Base-by-base conservation (phyloP, 164 flowering plant species). In the Malania oleifera region DNA sequence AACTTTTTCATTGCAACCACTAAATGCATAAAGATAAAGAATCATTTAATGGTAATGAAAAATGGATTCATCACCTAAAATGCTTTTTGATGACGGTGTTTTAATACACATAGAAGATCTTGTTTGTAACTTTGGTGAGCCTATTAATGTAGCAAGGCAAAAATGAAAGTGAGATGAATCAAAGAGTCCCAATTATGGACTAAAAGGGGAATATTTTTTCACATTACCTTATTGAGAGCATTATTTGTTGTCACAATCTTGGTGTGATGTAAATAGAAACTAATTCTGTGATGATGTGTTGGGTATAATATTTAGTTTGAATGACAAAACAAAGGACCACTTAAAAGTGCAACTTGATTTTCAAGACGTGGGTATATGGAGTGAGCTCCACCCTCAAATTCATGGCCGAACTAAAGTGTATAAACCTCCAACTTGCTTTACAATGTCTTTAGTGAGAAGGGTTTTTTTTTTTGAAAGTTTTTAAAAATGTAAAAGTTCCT, bases 261-360 rank as follows among this genome's bases (percentile, higher is more conserved):
- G 74, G 66, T 61, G 64, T 70, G 0, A 70, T 70, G 69, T 65
- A 64, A 20, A 56, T 57, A 5, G 67, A 63, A 37, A 63, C 63
- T 14, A 58, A 68, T 53, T 68, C 7, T 63, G 41, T 40, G 67
- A 69, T 7, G 59, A 25, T 56, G 7, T 69, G 5, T 0, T 69
- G 5, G 45, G 35, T 0, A 69, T 52, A 0, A 10, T 69, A 2
- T 45, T 69, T 52, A 19, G 43, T 49, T 15, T 69, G n/a, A 24
- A 64, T 5, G 65, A 57, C 9, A 67, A 61, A 41, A 12, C 57
- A 9, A 67, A 57, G 14, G 66, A 67, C 19, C 25, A 10, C 13
- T 1, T 53, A 4, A 53, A 53, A 0, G 17, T 67, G 27, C 53
- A 61, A 1, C 3, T 1, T 9, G 72, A 62, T 47, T 38, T 71